These are phyloP conservation scores for Penicillium griseofulvum DNA, from an alignment of 2,329 filamentous ascomycete genomes.

Conservation along the genomic window DNA sequence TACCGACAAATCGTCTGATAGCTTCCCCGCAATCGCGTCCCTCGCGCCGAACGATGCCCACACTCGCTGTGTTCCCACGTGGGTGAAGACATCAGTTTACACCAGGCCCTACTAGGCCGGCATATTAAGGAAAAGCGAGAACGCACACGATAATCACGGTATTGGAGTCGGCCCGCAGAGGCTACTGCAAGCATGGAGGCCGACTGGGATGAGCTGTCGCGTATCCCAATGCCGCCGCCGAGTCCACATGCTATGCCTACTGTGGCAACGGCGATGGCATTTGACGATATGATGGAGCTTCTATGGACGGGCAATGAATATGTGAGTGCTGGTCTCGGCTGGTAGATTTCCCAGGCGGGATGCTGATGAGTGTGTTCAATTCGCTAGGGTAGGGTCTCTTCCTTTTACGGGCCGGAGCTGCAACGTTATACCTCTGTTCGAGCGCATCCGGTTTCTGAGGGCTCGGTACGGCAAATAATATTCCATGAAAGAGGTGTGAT, in stretches of 20 bases:
- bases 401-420: slow-evolving; percentile 81
- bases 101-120: not conserved
- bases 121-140: not conserved
- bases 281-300: slow-evolving; percentile 85
- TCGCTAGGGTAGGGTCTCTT: slow-evolving; percentile 77
- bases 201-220: slow-evolving; percentile 65
- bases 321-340: slow-evolving; percentile 52
- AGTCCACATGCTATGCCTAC: slow-evolving; percentile 68
- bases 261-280: slow-evolving; percentile 75
- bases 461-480: slow-evolving; percentile 79
- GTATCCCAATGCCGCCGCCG: slow-evolving; percentile 76
- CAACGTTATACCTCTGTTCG: slow-evolving; percentile 88
- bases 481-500: slow-evolving; percentile 90
- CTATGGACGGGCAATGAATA: slow-evolving; percentile 91
- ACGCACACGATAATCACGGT: not conserved
- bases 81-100: slow-evolving; percentile 27
- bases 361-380: slow-evolving; percentile 16
- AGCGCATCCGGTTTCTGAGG: slow-evolving; percentile 70
- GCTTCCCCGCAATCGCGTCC: slow-evolving; percentile 40
- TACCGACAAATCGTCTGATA: slow-evolving; percentile 11
- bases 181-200: slow-evolving; percentile 43
- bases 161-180: slow-evolving; percentile 16
- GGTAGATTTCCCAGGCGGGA: not conserved
- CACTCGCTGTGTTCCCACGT: slow-evolving; percentile 31
- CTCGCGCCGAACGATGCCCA: slow-evolving; percentile 34